Base-by-base conservation (phyloP, 805 yeast species). In the Myxozyma kluyveri region DNA sequence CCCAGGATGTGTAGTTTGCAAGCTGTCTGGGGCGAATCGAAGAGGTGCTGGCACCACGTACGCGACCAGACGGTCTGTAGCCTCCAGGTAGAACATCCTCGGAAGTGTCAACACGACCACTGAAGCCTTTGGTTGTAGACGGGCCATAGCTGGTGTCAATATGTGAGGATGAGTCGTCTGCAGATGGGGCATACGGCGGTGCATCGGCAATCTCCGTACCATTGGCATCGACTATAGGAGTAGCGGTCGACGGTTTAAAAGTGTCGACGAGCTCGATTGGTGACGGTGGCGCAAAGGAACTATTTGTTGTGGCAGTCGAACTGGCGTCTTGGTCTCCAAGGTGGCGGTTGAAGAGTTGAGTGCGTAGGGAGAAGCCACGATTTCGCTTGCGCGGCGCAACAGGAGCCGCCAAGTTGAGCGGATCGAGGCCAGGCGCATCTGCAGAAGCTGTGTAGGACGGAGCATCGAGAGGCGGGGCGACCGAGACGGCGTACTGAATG, bases 311-410 rank as follows among this genome's bases (percentile, higher is more conserved):
- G n/a, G n/a, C n/a, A n/a, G n/a, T n/a, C n/a, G n/a, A n/a, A n/a
- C n/a, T n/a, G n/a, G n/a, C n/a, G n/a, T n/a, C n/a, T n/a, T 36
- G 49, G 47, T 48, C 48, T 47, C 50, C 33, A 52, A 33, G 56
- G 53, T 59, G 61, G 48, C 70, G 79, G 63, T 75, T 79, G 69
- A 84, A 76, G 44, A 84, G 71, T 68, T 84, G 88, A 0, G 86
- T 74, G 54, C 90, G 72, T 50, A 84, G 67, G 6, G 87, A 81
- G 54, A 82, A 79, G 0, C 89, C 89, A 61, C 90, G 43, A 26
- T 47, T 46, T 9, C 55, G 50, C 33, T 43, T 36, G 29, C 52
- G 47, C 9, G 26, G 32, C 42, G 41, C 23, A 9, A 33, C 27
- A 18, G 31, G 24, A 41, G 39, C n/a, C 35, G 41, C 7, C 36